Evolutionary conservation across 1,139 yeast species (phyloP), one percentile per base, ranked within the genome.

Genomic region (Debaryomycetaceae sp.): DNA sequence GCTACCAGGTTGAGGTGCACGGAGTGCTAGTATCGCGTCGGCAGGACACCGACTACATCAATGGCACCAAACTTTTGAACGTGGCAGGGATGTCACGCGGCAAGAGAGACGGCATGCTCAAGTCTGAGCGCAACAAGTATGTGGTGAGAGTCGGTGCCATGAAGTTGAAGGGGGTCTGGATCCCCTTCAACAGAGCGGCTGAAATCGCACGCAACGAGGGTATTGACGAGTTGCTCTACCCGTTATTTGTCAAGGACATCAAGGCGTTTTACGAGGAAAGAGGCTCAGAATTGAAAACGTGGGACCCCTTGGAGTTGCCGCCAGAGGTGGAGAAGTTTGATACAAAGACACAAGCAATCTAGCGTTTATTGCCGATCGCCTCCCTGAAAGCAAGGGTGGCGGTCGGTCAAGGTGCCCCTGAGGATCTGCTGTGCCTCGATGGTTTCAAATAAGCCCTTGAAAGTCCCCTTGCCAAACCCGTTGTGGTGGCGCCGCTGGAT

Each of bases 1-100:
- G 75, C 37, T 70, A 66, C 39, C 75, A 73, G 40, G 78, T 75
- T 1, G 62, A 68, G 34, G 65, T 65, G 0, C 48, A 59, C 15
- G 69, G 69, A 0, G 53, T 66, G 11, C 46, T 67, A 18, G 76
- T 74, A 2, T 67, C 77, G 1, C 50, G 80, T 18, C 50, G 80
- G 17, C 72, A 68, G 39, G 79, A 73, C 45, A 67, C 62, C 15
- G 58, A 71, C 42, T 73, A 60, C 52, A 57, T 74, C 27, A 74
- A 74, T 41, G 80, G 78, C 0, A 74, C 80, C 6, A 74, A 74
- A 41, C 66, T 89, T 42, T 65, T 89, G 40, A 89, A 89, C 53
- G 96, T 88, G 16, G 91, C 96, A 9, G 91, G 88, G 35, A 84
- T 91, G 91, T 86, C 96, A 9, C 73, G 98, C 42, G 98, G 98